These are phyloP conservation scores for Penicillium sp. DNA, from an alignment of 2,329 filamentous ascomycete genomes.

Conservation along the genomic window DNA sequence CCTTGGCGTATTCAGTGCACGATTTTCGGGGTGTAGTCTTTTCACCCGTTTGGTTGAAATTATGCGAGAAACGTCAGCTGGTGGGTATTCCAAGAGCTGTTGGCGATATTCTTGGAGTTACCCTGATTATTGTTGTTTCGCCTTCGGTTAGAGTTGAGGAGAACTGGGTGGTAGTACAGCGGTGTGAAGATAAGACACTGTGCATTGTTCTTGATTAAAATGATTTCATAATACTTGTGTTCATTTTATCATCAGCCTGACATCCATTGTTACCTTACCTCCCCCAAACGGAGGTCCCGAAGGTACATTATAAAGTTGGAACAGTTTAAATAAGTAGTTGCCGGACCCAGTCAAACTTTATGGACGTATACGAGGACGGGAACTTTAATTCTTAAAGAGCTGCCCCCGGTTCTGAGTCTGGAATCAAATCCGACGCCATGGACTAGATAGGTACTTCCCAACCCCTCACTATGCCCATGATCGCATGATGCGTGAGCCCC, in stretches of 20 bases:
- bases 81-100: neutral
- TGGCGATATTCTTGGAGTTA: neutral
- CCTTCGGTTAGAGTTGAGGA: too few species aligned
- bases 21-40: neutral
- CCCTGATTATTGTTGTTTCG: neutral
- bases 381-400: neutral
- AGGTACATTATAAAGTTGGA: neutral
- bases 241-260: too few species aligned
- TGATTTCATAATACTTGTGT: too few species aligned
- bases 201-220: too few species aligned
- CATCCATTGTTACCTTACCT: too few species aligned
- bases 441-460: neutral
- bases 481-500: neutral
- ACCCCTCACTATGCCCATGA: neutral
- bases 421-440: neutral
- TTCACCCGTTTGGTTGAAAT: neutral
- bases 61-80: neutral
- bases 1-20: neutral
- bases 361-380: neutral
- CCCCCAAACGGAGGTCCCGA: too few species aligned
- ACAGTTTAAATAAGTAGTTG: neutral
- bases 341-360: neutral
- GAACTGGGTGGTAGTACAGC: too few species aligned
- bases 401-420: neutral
- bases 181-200: too few species aligned